Base-by-base conservation (phyloP, 352 stramenopile genomes). In the Globisporangium perplexum region DNA sequence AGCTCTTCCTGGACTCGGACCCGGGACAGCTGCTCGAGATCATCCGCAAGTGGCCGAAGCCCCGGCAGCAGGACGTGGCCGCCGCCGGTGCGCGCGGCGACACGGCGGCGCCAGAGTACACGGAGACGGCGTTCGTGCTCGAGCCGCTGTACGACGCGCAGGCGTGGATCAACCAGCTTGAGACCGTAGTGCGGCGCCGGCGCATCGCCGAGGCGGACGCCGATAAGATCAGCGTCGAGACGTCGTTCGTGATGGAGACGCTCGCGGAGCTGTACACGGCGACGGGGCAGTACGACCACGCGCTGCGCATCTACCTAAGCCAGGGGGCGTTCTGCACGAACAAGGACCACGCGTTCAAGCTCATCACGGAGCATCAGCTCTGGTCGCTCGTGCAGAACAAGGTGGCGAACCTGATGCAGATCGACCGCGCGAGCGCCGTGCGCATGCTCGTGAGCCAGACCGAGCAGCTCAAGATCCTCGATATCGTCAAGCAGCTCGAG, bases 1-100 rank as follows among this genome's bases (percentile, higher is more conserved):
- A 88, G 58, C 83, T 91, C 44, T 93, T 93, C 42, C 45, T 93
- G 22, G 83, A 90, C 45, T 88, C 78, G 3, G 83, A 93, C 67
- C 80, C 83, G 0, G 80, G 71, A 3, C 74, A 89, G 17, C 47
- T 93, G 17, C 67, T 91, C 0, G 77, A 91, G 35, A 70, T 91
- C 14, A 88, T 93, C 50, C 74, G 74, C 15, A 93, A 91, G 43
- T 93, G 80, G 83, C 83, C 83, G 3, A 93, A 90, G 22, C 83
- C 83, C 0, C 71, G 71, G 15, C 67, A 59, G 3, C 70, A 84
- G 23, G 72, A 86, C 26, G 59, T 74, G 6, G 43, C 47, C 23
- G 31, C 47, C 23, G 47, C n/a, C n/a, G n/a, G n/a, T n/a, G n/a
- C n/a, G n/a, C n/a, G n/a, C n/a, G n/a, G n/a, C n/a, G n/a, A n/a